Conservation (phyloP, 208 protist species). For the Acanthamoeba sp. region DNA sequence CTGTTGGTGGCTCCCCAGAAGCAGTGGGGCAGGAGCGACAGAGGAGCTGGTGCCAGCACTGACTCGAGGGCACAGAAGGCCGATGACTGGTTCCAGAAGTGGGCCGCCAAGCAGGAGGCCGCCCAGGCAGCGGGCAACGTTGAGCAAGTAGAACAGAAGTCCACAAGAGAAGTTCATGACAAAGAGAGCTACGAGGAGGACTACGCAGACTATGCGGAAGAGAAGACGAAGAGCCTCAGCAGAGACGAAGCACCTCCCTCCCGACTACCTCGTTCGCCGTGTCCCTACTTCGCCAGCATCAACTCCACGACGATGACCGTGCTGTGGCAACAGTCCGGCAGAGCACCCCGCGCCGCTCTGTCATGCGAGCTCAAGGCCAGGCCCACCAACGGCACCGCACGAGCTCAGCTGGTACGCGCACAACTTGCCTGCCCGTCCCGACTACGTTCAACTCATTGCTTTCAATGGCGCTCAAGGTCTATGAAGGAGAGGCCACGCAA, state of each 20-base stretch:
- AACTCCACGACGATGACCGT: neutral
- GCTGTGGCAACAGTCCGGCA: neutral
- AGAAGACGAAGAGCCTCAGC: neutral
- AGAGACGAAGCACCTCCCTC: neutral
- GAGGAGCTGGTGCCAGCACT: neutral
- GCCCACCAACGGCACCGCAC: neutral
- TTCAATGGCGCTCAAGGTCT: neutral
- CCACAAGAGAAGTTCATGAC: too few relatives aligned
- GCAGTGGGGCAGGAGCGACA: neutral
- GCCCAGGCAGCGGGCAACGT: too few relatives aligned
- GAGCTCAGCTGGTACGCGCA: neutral
- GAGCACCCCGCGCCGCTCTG: neutral
- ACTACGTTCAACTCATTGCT: neutral
- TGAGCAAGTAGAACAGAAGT: too few relatives aligned
- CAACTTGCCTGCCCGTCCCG: too few relatives aligned
- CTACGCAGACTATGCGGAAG: too few relatives aligned
- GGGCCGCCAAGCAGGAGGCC: neutral
- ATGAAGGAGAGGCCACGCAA: neutral
- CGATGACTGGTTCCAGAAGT: neutral
- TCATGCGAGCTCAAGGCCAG: neutral
- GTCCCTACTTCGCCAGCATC: slow-evolving; percentile 14
- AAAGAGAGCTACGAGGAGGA: too few relatives aligned
- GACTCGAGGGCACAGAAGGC: neutral
- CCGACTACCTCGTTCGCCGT: neutral
- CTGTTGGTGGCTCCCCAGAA: too few relatives aligned